Evolutionary conservation across 2,329 filamentous ascomycete species (phyloP).

Genomic region (Colletotrichum zoysiae): DNA sequence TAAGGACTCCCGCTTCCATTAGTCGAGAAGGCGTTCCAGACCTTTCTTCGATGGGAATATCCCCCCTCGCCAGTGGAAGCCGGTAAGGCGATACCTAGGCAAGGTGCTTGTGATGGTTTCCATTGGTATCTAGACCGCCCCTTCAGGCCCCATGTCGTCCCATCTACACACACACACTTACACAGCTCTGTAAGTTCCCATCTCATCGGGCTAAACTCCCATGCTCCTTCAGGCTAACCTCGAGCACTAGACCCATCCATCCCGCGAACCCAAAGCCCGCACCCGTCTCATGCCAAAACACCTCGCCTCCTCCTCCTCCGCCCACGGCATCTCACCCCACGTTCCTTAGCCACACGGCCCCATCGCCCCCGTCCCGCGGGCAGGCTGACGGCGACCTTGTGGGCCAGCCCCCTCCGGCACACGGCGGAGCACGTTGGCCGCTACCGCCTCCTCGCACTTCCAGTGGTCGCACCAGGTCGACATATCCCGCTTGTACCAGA

Average conservation of each 20-base stretch:
- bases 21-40: background rate
- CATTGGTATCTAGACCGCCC: constrained; percentile 16
- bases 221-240: constrained; percentile 7
- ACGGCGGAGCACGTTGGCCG: constrained; percentile 31
- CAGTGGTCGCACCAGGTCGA: constrained; percentile 36
- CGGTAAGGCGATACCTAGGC: background rate
- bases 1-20: background rate
- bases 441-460: constrained; percentile 33
- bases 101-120: background rate
- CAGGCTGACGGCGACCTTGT: constrained; percentile 36
- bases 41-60: background rate
- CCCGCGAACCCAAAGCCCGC: background rate
- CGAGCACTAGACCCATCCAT: constrained; percentile 10
- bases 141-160: constrained; percentile 4
- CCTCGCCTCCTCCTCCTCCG: constrained; percentile 8
- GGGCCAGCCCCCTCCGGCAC: constrained; percentile 30
- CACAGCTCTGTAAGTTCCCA: constrained; percentile 4
- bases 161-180: background rate
- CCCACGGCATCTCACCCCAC: constrained; percentile 4
- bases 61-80: background rate
- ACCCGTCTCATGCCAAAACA: constrained; percentile 28
- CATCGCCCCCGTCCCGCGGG: constrained; percentile 30
- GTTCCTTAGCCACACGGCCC: constrained; percentile 8
- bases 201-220: constrained; percentile 12
- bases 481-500: constrained; percentile 35